phyloP scores from a whole-genome alignment of 2,329 filamentous ascomycete genomes.

The Malbranchea cinnamomea region DNA sequence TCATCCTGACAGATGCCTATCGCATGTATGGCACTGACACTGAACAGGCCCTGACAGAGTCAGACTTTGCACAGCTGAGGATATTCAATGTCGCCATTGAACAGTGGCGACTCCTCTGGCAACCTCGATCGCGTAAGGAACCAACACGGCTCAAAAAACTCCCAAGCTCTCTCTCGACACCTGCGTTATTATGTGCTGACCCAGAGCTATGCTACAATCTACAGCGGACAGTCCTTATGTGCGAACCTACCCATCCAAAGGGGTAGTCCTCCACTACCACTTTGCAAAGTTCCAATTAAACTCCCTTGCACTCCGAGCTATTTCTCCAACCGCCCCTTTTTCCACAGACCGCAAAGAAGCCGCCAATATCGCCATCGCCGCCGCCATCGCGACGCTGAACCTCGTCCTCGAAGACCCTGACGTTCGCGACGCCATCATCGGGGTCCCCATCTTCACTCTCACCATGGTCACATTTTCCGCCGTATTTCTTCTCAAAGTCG shows the following conservation, averaged over 20 bases:
- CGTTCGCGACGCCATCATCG: constrained; percentile 34
- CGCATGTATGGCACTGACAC: constrained; percentile 44
- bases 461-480: constrained; percentile 33
- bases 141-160: no score
- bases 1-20: constrained; percentile 42
- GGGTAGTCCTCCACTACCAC: constrained; percentile 38
- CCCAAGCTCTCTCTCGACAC: no score
- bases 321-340: constrained; percentile 29
- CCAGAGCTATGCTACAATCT: no score
- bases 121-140: constrained; percentile 27
- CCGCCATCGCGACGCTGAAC: constrained; percentile 32
- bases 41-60: constrained; percentile 35
- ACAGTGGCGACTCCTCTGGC: constrained; percentile 38
- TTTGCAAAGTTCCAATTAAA: constrained; percentile 40
- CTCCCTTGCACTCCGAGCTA: constrained; percentile 25
- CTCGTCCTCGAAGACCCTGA: constrained; percentile 34
- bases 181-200: neutral
- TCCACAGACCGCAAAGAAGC: constrained; percentile 31
- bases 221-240: constrained; percentile 31
- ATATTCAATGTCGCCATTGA: constrained; percentile 35
- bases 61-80: constrained; percentile 36
- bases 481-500: constrained; percentile 31
- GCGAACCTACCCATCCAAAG: constrained; percentile 35
- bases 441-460: constrained; percentile 32
- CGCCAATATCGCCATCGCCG: constrained; percentile 33